Conservation (phyloP, 148 eudicot species). For the Arbutus unedo region DNA sequence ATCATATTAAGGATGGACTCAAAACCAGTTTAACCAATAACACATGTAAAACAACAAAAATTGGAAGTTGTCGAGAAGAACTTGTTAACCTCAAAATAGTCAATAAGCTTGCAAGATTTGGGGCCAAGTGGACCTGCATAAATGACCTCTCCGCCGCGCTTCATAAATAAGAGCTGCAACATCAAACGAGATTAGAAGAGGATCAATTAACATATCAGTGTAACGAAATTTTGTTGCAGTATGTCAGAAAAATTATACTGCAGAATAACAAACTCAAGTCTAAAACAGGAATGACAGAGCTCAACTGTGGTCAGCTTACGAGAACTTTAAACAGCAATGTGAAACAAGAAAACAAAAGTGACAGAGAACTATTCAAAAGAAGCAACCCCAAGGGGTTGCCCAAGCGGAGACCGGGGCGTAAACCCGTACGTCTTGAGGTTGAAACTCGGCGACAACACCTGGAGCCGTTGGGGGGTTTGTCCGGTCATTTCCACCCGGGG, state of each 20-base stretch:
- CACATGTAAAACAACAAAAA: not conserved
- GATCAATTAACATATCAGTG: not conserved
- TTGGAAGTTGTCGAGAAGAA: not conserved
- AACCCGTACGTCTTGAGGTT: too few species aligned
- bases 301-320: not conserved
- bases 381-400: too few species aligned
- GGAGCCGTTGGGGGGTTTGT: too few species aligned
- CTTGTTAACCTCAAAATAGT: slow-evolving; percentile 76
- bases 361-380: not conserved
- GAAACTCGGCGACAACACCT: too few species aligned
- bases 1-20: not conserved
- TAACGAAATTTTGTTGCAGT: not conserved
- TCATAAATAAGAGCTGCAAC: slow-evolving; percentile 91
- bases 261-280: not conserved
- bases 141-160: slow-evolving; percentile 93
- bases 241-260: not conserved
- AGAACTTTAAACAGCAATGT: not conserved
- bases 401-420: too few species aligned
- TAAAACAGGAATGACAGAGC: not conserved
- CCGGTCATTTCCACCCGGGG: too few species aligned
- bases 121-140: slow-evolving; percentile 95
- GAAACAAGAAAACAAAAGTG: not conserved
- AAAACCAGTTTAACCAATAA: slow-evolving; percentile 2
- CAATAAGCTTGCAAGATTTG: slow-evolving; percentile 70
- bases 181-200: not conserved